Evolutionary conservation across 2,329 filamentous ascomycete genomes (phyloP).

Genomic region (Curvularia verruculosa): DNA sequence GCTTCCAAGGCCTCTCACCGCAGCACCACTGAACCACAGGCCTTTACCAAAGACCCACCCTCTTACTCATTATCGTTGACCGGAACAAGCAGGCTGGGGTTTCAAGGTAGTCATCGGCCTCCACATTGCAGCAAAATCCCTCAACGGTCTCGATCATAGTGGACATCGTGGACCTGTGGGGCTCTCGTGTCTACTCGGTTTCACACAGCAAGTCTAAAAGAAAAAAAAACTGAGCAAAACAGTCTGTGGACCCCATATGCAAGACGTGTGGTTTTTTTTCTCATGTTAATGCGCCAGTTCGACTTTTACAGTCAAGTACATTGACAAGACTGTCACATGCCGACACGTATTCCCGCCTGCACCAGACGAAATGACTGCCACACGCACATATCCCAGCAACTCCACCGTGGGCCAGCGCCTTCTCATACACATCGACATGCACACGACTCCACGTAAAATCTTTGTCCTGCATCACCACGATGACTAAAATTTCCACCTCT

Average conservation of each 20-base stretch:
- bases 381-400: background rate
- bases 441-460: background rate
- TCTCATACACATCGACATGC: background rate
- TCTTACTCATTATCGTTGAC: constrained; percentile 57
- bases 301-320: background rate
- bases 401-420: background rate
- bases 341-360: background rate
- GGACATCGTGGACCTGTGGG: constrained; percentile 58
- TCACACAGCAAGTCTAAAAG: constrained; percentile 57
- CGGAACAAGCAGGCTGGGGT: constrained; percentile 56
- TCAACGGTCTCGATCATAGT: constrained; percentile 68
- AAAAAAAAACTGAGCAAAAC: constrained; percentile 60
- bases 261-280: constrained; percentile 53
- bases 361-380: background rate
- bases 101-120: constrained; percentile 64
- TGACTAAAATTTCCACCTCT: no score
- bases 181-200: constrained; percentile 50
- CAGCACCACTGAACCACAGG: background rate
- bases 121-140: constrained; percentile 59
- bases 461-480: background rate
- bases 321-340: background rate
- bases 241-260: constrained; percentile 52
- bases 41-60: background rate
- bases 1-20: background rate
- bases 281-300: constrained; percentile 62